Base-by-base conservation (phyloP, 352 stramenopile species). In the Nothophytophthora sp. region DNA sequence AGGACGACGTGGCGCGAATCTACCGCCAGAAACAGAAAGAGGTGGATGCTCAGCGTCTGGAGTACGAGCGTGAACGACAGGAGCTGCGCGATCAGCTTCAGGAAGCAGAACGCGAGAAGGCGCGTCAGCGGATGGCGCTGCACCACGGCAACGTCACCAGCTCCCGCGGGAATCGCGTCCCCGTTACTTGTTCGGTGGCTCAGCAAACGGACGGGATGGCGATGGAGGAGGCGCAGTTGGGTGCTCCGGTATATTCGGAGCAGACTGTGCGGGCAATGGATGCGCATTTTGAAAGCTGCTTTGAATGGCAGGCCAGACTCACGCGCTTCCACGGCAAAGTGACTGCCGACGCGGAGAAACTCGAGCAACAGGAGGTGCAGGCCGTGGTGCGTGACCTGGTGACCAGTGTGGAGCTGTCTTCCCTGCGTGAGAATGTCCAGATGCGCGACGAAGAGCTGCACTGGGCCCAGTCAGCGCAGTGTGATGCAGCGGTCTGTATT, bases 1-100 rank as follows among this genome's bases (percentile, higher is more conserved):
- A 81, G 28, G 58, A 72, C n/a, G 70, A 84, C 30, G 28, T 80
- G 13, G 60, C 54, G 27, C 65, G 64, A 9, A 53, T 80, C 5
- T 75, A 80, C 30, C 52, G 53, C 7, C 45, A 63, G 24, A 68
- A 72, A 19, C 61, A 75, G 54, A 43, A 55, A 42, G 50, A 81
- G 11, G 49, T 58, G 25, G 63, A 72, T 24, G n/a, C 37, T 3
- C 53, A 52, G 33, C 45, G 62, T 1, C 5, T 15, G 4, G 46
- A 53, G 22, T 63, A 73, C 44, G 47, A 69, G 11, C 19, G 58
- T 15, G 50, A 76, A 29, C 34, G 52, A 2, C 37, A 61, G 32
- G 29, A 63, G 30, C 49, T 61, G 6, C 36, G 49, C 24, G 28
- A 60, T 20, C 42, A 47, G 24, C 46, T 72, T 4, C 40, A 60